Conservation (phyloP, 805 yeast genomes). For the Priceomyces carsonii region DNA sequence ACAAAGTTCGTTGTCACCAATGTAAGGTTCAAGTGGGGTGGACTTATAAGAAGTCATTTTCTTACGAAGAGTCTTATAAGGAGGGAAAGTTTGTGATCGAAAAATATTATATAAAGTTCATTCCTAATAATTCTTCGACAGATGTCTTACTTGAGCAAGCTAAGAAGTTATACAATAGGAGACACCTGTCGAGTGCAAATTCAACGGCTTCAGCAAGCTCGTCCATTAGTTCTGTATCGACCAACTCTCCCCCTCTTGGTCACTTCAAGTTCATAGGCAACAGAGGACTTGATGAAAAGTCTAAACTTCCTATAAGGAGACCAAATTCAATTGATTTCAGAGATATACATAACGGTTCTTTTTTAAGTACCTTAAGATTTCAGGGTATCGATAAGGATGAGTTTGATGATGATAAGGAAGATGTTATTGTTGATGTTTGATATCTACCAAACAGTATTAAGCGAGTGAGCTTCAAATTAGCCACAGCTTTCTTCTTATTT, state of each 20-base stretch:
- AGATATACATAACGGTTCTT: slow-evolving; percentile 8
- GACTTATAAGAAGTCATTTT: slow-evolving; percentile 40
- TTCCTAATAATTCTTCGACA: slow-evolving; percentile 36
- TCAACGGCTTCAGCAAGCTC: slow-evolving; percentile 8
- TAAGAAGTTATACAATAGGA: slow-evolving; percentile 15
- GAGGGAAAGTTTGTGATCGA: slow-evolving; percentile 49
- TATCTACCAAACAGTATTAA: no score
- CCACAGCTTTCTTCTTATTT: no score
- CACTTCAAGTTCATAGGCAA: slow-evolving; percentile 14
- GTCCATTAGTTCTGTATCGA: slow-evolving; percentile 6
- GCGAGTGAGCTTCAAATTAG: no score
- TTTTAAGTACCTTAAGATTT: slow-evolving; percentile 16
- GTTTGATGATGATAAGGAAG: slow-evolving; percentile 19
- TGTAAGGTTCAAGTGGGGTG: slow-evolving; percentile 39
- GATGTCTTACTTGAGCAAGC: slow-evolving; percentile 35
- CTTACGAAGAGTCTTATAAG: slow-evolving; percentile 37
- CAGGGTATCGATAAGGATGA: slow-evolving; percentile 20
- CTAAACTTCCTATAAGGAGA: slow-evolving; percentile 3
- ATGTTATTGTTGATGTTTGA: slow-evolving; percentile 20
- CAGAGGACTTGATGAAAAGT: slow-evolving; percentile 2
- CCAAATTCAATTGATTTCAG: slow-evolving; percentile 11
- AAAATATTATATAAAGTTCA: slow-evolving; percentile 31
- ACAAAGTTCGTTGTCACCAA: slow-evolving; percentile 40
- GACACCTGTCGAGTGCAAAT: slow-evolving; percentile 13
- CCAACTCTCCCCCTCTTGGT: slow-evolving; percentile 7